These are phyloP conservation scores for Beauveria asiatica DNA, from an alignment of 2,329 filamentous ascomycete species.

Conservation along the genomic window DNA sequence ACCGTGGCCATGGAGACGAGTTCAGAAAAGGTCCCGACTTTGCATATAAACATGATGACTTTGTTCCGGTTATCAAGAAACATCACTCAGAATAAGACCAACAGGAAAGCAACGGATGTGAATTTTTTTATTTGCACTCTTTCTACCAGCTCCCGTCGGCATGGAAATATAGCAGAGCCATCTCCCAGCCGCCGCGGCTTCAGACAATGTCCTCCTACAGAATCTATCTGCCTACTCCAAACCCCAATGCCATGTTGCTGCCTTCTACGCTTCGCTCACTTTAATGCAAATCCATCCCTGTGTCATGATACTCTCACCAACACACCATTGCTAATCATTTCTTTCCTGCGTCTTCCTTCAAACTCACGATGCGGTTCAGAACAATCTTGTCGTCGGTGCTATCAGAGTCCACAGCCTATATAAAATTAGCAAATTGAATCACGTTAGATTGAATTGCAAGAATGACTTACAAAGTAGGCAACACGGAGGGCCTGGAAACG, in stretches of 20 bases:
- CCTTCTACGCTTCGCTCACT: neutral
- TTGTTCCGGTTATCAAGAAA: too few relatives aligned
- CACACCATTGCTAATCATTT: slow-evolving; percentile 1
- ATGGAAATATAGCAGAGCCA: neutral
- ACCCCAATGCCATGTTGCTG: neutral
- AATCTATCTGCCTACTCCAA: neutral
- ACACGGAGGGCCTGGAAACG: slow-evolving; percentile 88
- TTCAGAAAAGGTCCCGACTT: neutral
- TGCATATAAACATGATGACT: too few relatives aligned
- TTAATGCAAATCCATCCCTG: neutral
- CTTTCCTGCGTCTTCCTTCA: slow-evolving; percentile 83
- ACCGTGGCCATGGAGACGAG: too few relatives aligned
- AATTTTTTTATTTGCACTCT: neutral
- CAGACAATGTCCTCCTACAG: too few relatives aligned
- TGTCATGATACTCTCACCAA: neutral
- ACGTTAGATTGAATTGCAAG: neutral
- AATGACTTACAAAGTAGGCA: slow-evolving; percentile 62
- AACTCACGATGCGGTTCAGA: slow-evolving; percentile 81
- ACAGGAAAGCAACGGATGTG: neutral
- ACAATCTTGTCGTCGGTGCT: slow-evolving; percentile 72
- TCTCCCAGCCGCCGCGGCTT: neutral
- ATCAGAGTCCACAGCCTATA: slow-evolving; percentile 64
- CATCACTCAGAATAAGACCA: too few relatives aligned
- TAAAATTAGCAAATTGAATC: slow-evolving; percentile 13
- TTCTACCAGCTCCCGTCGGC: neutral